These are phyloP conservation scores for Limnanthes douglasii DNA, from an alignment of 345 rosid species.

Conservation along the genomic window DNA sequence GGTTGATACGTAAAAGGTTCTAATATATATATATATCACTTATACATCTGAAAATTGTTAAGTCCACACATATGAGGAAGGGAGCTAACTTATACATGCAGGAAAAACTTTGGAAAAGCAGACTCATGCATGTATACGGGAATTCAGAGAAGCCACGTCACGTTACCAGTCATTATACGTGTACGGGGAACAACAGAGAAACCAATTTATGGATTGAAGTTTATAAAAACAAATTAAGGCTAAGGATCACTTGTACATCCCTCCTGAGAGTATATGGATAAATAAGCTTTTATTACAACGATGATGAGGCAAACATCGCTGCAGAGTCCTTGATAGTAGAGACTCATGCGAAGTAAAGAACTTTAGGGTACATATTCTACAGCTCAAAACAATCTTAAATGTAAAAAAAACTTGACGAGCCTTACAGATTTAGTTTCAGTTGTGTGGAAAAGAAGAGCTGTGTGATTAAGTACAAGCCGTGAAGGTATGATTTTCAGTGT, in stretches of 20 bases:
- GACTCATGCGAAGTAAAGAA: neutral
- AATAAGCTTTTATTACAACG: neutral
- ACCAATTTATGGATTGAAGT: no score
- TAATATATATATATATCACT: neutral
- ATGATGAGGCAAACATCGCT: neutral
- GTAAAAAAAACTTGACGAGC: no score
- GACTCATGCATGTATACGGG: no score
- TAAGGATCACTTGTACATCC: no score
- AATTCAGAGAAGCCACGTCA: no score
- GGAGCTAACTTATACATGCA: neutral
- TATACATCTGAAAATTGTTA: neutral
- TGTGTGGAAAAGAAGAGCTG: neutral
- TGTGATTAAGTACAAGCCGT: neutral
- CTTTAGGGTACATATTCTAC: no score
- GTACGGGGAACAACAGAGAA: no score
- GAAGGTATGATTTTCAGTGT: neutral
- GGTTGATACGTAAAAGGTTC: neutral
- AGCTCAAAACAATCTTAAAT: no score
- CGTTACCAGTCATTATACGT: no score
- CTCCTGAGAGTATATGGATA: neutral
- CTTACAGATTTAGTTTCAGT: neutral
- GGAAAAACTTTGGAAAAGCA: no score
- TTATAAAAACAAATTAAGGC: no score
- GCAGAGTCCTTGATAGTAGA: no score
- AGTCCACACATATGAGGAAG: slow-evolving; percentile 7